phyloP scores from a whole-genome alignment of 2,329 filamentous ascomycete genomes.

The Neopestalotiopsis clavispora region DNA sequence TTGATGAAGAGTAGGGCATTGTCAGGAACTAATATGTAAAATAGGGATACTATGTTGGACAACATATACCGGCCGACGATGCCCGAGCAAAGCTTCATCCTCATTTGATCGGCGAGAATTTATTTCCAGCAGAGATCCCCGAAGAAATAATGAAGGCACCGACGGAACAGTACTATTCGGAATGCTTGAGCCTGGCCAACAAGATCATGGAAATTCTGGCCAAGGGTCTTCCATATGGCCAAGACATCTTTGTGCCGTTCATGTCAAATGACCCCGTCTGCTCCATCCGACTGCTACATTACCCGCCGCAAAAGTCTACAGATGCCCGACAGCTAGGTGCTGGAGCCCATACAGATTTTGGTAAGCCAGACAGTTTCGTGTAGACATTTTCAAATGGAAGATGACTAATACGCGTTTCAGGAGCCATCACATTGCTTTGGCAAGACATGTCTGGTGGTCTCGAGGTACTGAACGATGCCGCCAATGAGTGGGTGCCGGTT shows the following conservation, averaged over 20 bases:
- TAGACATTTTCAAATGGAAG: neutral
- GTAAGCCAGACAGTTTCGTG: conserved; percentile 12
- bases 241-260: conserved; percentile 28
- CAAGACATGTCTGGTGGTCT: conserved; percentile 28
- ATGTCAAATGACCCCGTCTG: conserved; percentile 28
- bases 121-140: conserved; percentile 24
- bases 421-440: conserved; percentile 31
- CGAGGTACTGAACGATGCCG: conserved; percentile 24
- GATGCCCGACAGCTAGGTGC: conserved; percentile 28
- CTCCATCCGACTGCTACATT: conserved; percentile 27
- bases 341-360: conserved; percentile 32
- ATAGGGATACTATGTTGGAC: conserved; percentile 29
- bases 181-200: conserved; percentile 23
- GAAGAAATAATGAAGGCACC: conserved; percentile 24
- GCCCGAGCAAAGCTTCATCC: conserved; percentile 23
- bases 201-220: conserved; percentile 28
- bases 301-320: conserved; percentile 25
- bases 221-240: conserved; percentile 26
- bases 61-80: conserved; percentile 25
- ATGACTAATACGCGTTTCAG: conserved; percentile 13
- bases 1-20: too few relatives aligned
- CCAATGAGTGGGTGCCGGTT: conserved; percentile 24
- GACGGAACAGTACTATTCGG: conserved; percentile 27
- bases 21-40: neutral
- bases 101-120: conserved; percentile 28